phyloP scores from a whole-genome alignment of 306 rosid species.

The Pueraria montana region DNA sequence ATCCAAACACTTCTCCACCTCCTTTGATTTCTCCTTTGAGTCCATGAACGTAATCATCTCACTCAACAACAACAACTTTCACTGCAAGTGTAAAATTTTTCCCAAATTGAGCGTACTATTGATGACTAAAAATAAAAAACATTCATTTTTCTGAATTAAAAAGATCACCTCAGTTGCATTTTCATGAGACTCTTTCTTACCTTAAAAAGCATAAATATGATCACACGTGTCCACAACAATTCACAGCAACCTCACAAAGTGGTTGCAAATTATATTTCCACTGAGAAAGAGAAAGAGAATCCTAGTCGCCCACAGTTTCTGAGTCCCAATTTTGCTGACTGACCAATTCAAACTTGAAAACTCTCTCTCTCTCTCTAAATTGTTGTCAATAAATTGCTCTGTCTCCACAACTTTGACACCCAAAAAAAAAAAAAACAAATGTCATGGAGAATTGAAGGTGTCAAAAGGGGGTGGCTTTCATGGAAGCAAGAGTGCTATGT shows the following conservation, averaged over 20 bases:
- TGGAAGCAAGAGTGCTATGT: constrained; percentile 14
- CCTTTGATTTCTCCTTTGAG: constrained; percentile 76
- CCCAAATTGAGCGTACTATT: constrained; percentile 29
- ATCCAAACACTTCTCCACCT: constrained; percentile 78
- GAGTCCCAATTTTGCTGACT: constrained; percentile 48
- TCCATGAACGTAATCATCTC: constrained; percentile 94
- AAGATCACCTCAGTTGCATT: constrained; percentile 7
- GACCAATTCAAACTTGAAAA: constrained; percentile 40
- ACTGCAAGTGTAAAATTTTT: constrained; percentile 45
- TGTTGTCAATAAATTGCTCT: not conserved
- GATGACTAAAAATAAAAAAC: not conserved
- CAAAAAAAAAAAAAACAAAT: constrained; percentile 12
- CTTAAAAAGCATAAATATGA: constrained; percentile 51
- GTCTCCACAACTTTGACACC: constrained; percentile 8
- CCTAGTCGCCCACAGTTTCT: constrained; percentile 20
- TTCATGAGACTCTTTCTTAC: constrained; percentile 45
- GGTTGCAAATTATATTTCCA: constrained; percentile 32
- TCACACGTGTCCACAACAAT: constrained; percentile 46
- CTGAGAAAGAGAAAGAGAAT: constrained; percentile 31
- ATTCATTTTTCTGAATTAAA: constrained; percentile 32
- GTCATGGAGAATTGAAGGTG: not conserved
- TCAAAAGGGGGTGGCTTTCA: constrained; percentile 40
- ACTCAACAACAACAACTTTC: not conserved
- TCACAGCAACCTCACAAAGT: constrained; percentile 34
- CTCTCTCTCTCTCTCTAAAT: not conserved